phyloP scores from a whole-genome alignment of 2,329 filamentous ascomycete genomes.

The Helicocarpus griseus region DNA sequence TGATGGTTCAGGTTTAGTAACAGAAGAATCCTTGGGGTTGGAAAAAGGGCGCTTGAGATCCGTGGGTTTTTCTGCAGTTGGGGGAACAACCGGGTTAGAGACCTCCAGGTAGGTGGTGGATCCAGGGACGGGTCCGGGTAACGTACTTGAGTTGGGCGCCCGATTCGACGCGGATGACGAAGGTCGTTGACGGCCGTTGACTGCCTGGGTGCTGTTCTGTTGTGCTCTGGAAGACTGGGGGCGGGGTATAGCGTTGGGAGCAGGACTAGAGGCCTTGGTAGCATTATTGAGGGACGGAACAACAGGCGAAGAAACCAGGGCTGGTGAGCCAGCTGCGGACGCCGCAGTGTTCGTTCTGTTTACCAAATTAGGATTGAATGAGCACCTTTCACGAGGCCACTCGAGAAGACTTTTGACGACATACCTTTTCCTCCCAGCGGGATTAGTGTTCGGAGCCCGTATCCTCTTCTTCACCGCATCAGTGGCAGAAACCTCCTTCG shows the following conservation, averaged over 20 bases:
- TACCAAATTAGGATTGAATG: constrained; percentile 7
- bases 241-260: constrained; percentile 46
- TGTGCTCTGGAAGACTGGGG: constrained; percentile 62
- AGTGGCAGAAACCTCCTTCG: constrained; percentile 58
- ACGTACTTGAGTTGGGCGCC: constrained; percentile 42
- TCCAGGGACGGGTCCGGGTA: constrained; percentile 20
- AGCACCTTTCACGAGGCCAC: neutral
- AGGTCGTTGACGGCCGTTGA: constrained; percentile 47
- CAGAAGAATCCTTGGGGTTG: constrained; percentile 44
- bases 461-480: constrained; percentile 62
- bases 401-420: constrained; percentile 18
- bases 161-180: constrained; percentile 54
- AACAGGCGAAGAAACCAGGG: constrained; percentile 65
- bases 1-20: constrained; percentile 23
- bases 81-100: constrained; percentile 16
- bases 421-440: constrained; percentile 63
- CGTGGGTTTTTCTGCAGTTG: constrained; percentile 22
- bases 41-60: constrained; percentile 42
- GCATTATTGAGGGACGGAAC: constrained; percentile 52
- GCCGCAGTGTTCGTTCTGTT: constrained; percentile 38
- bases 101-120: constrained; percentile 21
- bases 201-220: constrained; percentile 62
- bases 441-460: constrained; percentile 60
- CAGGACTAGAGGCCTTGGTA: constrained; percentile 54
- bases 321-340: constrained; percentile 53